Percentiles rank a stretch among this genome's conserved stretches.
Conservation (phyloP, 169 alveolate species). For the Plasmodium chabaudi region DNA sequence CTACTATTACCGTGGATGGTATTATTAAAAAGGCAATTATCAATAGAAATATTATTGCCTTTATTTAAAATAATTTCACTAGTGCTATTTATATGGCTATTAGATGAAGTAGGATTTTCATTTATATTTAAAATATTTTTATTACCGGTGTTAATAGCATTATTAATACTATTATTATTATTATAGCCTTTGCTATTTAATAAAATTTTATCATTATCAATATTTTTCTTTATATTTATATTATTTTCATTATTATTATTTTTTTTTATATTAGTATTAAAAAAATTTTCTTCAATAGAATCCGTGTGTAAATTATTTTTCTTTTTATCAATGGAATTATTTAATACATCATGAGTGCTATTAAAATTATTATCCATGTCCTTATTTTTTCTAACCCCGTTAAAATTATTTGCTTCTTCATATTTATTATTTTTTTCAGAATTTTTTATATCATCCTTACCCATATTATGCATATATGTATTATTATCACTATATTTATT, state of each 20-base stretch:
- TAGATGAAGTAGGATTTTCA: too few species aligned
- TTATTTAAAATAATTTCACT: too few species aligned
- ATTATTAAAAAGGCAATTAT: too few species aligned
- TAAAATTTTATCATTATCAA: not conserved
- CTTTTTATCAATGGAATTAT: slow-evolving; percentile 1
- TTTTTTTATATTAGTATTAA: not conserved
- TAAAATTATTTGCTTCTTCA: not conserved
- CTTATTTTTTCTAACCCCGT: not conserved
- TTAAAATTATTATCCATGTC: not conserved
- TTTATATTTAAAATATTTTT: not conserved
- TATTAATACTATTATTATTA: not conserved
- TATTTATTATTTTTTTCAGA: not conserved
- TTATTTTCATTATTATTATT: not conserved
- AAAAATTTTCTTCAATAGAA: slow-evolving; percentile 4
- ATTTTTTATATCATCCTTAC: too few species aligned
- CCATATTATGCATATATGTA: not conserved
- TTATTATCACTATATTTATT: not conserved
- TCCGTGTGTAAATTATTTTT: not conserved
- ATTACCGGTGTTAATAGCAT: not conserved
- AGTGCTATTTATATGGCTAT: too few species aligned
- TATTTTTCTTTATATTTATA: not conserved
- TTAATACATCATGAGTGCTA: not conserved
- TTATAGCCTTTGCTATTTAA: not conserved
- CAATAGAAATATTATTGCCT: too few species aligned
- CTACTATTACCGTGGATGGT: too few species aligned